phyloP scores from a whole-genome alignment of 2,329 filamentous ascomycete species.

The Hypoxylon sp. region DNA sequence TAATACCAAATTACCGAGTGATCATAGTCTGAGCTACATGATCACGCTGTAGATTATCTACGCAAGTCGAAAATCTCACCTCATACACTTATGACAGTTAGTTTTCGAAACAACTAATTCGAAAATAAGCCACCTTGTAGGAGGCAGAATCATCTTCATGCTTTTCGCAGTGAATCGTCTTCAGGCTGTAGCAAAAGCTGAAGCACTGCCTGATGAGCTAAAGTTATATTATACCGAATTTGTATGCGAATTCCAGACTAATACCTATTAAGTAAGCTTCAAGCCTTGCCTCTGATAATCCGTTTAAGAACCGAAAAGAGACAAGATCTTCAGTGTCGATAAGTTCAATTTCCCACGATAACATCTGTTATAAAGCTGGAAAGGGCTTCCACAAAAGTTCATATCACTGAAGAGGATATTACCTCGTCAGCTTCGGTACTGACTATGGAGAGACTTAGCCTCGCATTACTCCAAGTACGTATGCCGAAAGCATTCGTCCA shows the following conservation, averaged over 20 bases:
- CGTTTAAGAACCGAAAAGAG: not conserved
- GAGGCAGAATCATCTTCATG: not conserved
- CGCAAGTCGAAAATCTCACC: constrained; percentile 3
- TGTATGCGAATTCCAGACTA: not conserved
- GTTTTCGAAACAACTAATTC: not conserved
- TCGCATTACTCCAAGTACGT: no score
- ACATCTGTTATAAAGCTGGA: no score
- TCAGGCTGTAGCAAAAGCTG: no score
- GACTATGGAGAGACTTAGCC: no score
- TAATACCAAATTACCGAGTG: constrained; percentile 1
- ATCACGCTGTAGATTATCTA: not conserved
- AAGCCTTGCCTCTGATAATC: not conserved
- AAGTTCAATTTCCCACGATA: no score
- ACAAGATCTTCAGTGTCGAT: not conserved
- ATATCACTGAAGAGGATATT: no score
- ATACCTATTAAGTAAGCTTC: not conserved
- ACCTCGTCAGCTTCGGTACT: no score
- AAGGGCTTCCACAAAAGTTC: no score
- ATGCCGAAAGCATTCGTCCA: no score
- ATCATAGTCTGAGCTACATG: not conserved
- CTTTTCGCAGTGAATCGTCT: not conserved
- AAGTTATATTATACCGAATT: no score
- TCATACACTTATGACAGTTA: not conserved
- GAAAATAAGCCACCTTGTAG: not conserved
- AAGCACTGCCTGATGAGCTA: no score